Base-by-base conservation (phyloP, 2,329 filamentous ascomycete genomes). In the Aotearoamyces nothofagi region DNA sequence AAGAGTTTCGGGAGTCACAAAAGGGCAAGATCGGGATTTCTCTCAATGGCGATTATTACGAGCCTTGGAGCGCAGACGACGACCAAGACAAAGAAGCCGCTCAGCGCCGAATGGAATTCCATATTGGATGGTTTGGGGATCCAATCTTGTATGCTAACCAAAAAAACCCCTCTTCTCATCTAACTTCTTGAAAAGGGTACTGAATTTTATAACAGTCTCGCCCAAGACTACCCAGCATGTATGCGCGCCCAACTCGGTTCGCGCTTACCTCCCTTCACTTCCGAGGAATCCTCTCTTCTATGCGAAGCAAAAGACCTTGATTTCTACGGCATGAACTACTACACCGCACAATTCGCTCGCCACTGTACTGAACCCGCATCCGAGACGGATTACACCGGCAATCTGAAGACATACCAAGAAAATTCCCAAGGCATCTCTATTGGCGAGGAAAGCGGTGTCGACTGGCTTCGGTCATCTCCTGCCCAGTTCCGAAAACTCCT, bases 71-170 rank as follows among this genome's bases (percentile, higher is more conserved):
- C 22, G 23, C 11, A 11, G 20, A 39, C 13, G 41, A 39, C 22
- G 26, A 38, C 24, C 31, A 30, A 20, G 40, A 46, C 24, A 26
- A 29, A 17, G 30, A 32, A 15, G 43, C 43, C 20, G 43, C 43
- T 25, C 35, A 44, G 27, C 39, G 43, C 8, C 38, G 43, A 9
- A 39, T 45, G 41, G 31, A 37, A 23, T 46, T 46, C 16, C 42
- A 44, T 28, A 39, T 46, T 23, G 42, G 42, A 20, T 46, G 44
- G 44, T 46, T 46, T 30, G 43, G 32, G 16, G 41, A 46, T 27
- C 44, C 44, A n/a, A 29, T 46, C 14, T 46, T 54, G 47, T 49
- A 27, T 43, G 46, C 36, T n/a, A n/a, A n/a, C n/a, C n/a, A n/a
- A n/a, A n/a, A n/a, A n/a, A n/a, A n/a, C n/a, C n/a, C 5, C 9